Evolutionary conservation across 169 alveolate genomes (phyloP), one percentile per base, ranked within the genome.

Genomic region (Plasmodium vivax): DNA sequence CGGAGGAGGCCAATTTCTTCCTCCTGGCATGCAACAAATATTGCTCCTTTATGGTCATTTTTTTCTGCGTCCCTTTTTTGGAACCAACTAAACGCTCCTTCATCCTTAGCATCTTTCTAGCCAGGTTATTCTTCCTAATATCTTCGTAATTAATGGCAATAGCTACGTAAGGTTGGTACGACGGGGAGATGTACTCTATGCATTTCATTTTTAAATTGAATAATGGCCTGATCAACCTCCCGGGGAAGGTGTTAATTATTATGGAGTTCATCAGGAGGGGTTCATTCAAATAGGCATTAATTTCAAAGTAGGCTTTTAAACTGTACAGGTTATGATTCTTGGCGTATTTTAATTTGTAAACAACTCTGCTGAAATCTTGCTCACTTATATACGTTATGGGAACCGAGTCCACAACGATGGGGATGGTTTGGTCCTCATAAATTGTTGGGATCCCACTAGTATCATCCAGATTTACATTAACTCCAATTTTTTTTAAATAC

Each of bases 151-250:
- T 93, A 14, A 96, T 93, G 6, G 99, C 99, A 56, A 99, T 98
- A 79, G 98, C 96, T 85, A 98, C 94, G 97, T 99, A 98, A 34
- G 98, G 98, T 96, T 99, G 99, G 96, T 98, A 99, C 12, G 99
- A 96, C 30, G 99, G 99, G 8, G 99, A 99, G 12, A 99, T 98
- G 98, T 98, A 98, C 95, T 99, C 99, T 34, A 97, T 96, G 81
- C 97, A 95, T 91, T 97, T 97, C 73, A 97, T 95, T 91, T 96
- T 95, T 81, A 99, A 94, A 93, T 98, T 98, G 45, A 97, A 95
- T 23, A 99, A 99, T 71, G 99, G 99, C 81, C 99, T 98, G 45
- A 99, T 98, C 84, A 99, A 96, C 77, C 99, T 98, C 23, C 99
- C 99, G 6, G 99, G 99, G 85, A 97, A 98, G 30, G 99, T 98